Evolutionary conservation across 805 yeast genomes (phyloP).

Genomic region (Brettanomyces nanus): DNA sequence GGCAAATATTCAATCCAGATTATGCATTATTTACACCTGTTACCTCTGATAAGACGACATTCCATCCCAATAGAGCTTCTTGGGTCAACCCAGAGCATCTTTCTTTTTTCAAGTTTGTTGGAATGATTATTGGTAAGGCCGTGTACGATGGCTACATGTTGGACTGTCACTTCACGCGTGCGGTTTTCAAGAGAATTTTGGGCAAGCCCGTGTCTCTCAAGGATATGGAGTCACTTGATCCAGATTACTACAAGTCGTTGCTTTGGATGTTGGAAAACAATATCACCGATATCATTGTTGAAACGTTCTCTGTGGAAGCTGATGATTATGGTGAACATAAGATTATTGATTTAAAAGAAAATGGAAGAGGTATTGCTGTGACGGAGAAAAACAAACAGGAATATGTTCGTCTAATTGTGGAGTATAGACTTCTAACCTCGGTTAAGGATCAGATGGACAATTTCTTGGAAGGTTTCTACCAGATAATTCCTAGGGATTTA

Average conservation of each 20-base stretch:
- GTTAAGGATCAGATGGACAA: slow-evolving; percentile 83
- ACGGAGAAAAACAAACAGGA: slow-evolving; percentile 88
- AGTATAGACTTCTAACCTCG: slow-evolving; percentile 74
- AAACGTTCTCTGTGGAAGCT: slow-evolving; percentile 87
- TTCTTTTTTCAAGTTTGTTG: slow-evolving; percentile 89
- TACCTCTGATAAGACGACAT: slow-evolving; percentile 84
- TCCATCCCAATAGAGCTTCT: slow-evolving; percentile 90
- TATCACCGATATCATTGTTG: slow-evolving; percentile 90
- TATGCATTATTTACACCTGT: slow-evolving; percentile 89
- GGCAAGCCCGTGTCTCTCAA: slow-evolving; percentile 75
- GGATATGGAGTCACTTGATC: slow-evolving; percentile 90
- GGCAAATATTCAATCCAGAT: slow-evolving; percentile 95
- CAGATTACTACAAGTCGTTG: slow-evolving; percentile 85
- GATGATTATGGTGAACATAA: slow-evolving; percentile 91
- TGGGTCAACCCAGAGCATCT: slow-evolving; percentile 90
- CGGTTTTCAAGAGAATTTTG: slow-evolving; percentile 82
- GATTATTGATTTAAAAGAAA: slow-evolving; percentile 69
- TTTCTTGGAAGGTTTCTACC: slow-evolving; percentile 81
- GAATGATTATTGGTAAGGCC: slow-evolving; percentile 91
- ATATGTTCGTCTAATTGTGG: slow-evolving; percentile 79
- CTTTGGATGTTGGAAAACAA: slow-evolving; percentile 97
- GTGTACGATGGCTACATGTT: slow-evolving; percentile 76
- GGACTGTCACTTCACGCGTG: slow-evolving; percentile 92
- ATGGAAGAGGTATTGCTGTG: slow-evolving; percentile 78
- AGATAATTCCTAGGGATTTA: slow-evolving; percentile 75